Percentiles rank a stretch among this genome's conserved stretches.
Conservation (phyloP, 2,329 filamentous ascomycete genomes). For the Talaromyces atroroseus region DNA sequence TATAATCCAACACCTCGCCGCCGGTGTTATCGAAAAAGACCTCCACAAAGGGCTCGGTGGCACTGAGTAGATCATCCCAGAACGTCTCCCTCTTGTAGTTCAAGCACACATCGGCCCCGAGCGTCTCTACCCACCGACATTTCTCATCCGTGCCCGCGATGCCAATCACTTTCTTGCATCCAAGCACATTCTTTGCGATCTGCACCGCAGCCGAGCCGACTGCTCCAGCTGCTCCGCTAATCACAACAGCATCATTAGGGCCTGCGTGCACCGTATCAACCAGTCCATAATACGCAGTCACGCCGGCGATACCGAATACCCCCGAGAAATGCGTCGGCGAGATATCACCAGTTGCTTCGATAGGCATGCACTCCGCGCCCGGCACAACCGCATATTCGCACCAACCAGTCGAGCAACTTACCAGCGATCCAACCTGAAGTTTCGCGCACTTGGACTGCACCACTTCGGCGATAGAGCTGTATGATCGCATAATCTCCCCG, state of each 20-base stretch:
- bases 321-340: constrained; percentile 8
- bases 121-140: background rate
- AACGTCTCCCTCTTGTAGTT: background rate
- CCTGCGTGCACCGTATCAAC: constrained; percentile 8
- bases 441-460: background rate
- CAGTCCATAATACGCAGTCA: constrained; percentile 14
- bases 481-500: background rate
- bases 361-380: background rate
- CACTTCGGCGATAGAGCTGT: background rate
- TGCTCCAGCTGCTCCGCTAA: constrained; percentile 12
- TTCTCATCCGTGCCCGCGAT: constrained; percentile 3
- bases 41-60: background rate
- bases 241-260: constrained; percentile 6
- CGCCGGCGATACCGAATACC: constrained; percentile 7
- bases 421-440: background rate
- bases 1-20: constrained; percentile 1
- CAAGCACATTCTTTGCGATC: constrained; percentile 13
- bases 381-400: background rate
- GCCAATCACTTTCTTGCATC: constrained; percentile 3
- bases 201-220: constrained; percentile 13
- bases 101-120: constrained; percentile 1
- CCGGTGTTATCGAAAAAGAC: background rate
- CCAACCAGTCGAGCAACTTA: background rate
- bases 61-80: background rate
- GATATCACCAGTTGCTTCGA: background rate